These are phyloP conservation scores for Cladophialophora psammophila DNA, from an alignment of 2,329 filamentous ascomycete genomes.

Conservation along the genomic window DNA sequence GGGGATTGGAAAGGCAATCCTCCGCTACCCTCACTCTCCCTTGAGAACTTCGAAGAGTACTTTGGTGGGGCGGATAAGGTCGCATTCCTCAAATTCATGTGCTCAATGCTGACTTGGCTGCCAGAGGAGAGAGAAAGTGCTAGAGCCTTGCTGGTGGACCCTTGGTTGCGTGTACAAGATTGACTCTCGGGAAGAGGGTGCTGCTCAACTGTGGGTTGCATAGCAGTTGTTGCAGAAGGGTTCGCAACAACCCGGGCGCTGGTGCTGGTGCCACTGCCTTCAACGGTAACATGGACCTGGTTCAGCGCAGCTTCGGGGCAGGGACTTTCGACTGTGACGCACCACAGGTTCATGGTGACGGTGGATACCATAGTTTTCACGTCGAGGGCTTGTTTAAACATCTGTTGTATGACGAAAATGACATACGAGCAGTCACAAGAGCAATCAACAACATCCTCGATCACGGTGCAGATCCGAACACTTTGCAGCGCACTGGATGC, in stretches of 20 bases:
- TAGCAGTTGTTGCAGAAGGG: no score
- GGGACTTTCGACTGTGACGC: slow-evolving; percentile 27
- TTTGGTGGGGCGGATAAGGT: no score
- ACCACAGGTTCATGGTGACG: slow-evolving; percentile 27
- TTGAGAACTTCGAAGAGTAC: no score
- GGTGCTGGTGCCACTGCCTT: slow-evolving; percentile 30
- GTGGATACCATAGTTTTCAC: slow-evolving; percentile 32
- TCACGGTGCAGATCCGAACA: slow-evolving; percentile 14
- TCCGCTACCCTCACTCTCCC: no score
- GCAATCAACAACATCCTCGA: slow-evolving; percentile 38
- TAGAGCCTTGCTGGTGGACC: no score
- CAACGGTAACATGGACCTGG: slow-evolving; percentile 29
- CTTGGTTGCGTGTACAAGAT: no score
- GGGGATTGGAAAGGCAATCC: no score
- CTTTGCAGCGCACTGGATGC: slow-evolving; percentile 31
- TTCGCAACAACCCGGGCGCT: slow-evolving; percentile 34
- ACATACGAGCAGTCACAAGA: slow-evolving; percentile 31
- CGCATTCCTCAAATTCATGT: no score
- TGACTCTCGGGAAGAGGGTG: no score
- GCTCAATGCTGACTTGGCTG: no score
- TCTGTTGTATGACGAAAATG: slow-evolving; percentile 22
- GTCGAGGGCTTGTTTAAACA: slow-evolving; percentile 24
- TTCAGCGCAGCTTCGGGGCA: slow-evolving; percentile 27
- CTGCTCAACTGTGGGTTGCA: no score
- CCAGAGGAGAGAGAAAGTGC: no score